phyloP scores from a whole-genome alignment of 768 basidiomycete genomes.

The Leccinellum albellum region DNA sequence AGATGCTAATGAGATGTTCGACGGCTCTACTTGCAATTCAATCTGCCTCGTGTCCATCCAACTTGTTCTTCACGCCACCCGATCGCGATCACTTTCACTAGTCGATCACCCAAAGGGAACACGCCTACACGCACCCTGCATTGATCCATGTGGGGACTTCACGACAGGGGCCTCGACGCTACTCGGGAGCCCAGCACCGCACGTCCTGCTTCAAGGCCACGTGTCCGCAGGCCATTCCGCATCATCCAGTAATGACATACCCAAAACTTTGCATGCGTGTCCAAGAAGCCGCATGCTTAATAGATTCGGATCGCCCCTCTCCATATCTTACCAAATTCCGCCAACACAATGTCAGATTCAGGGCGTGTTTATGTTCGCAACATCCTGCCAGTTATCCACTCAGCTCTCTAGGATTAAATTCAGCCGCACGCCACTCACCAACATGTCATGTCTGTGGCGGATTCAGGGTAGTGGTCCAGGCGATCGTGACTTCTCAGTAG shows the following conservation, averaged over 20 bases:
- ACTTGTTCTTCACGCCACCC: conserved; percentile 6
- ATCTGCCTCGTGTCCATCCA: conserved; percentile 22
- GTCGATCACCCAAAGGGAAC: conserved; percentile 14
- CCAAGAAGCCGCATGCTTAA: conserved; percentile 12
- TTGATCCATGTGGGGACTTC: conserved; percentile 19
- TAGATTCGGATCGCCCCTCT: conserved; percentile 15
- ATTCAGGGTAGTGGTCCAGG: conserved; percentile 36
- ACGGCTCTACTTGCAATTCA: conserved; percentile 13
- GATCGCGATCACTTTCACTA: conserved; percentile 19
- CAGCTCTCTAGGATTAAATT: conserved; percentile 4
- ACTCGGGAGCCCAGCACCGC: not conserved
- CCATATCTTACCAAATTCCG: conserved; percentile 3
- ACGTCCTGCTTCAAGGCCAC: conserved; percentile 11
- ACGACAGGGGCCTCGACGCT: not conserved
- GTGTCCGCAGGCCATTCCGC: conserved; percentile 1
- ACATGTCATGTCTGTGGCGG: conserved; percentile 12
- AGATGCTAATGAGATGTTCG: not conserved
- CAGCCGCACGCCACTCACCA: conserved; percentile 12
- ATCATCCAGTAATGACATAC: not conserved
- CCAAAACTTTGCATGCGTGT: conserved; percentile 14
- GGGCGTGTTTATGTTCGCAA: conserved; percentile 2
- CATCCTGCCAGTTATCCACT: conserved; percentile 11
- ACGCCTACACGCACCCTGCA: conserved; percentile 18
- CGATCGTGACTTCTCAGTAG: conserved; percentile 41
- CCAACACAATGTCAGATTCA: conserved; percentile 3